Evolutionary conservation across 148 eudicot species (phyloP), one percentile per base, ranked within the genome.

Genomic region (Amaranthus hypochondriacus): DNA sequence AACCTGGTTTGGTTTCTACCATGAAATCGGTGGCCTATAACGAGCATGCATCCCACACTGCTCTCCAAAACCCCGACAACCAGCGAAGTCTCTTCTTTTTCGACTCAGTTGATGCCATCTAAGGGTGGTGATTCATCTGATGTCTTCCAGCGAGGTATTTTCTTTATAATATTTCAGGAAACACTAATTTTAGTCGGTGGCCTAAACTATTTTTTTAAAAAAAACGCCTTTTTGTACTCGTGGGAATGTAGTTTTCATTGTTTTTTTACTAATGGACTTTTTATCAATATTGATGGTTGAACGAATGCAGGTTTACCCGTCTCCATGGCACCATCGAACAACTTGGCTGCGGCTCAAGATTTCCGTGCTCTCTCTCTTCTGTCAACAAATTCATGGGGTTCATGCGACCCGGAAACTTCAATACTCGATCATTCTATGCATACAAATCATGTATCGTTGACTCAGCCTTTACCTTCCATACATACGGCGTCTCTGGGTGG

Each of bases 281-380:
- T 28, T 28, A 28, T 28, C 39, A 2, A 28, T 28, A 28, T 28
- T 28, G 39, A 28, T 28, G 1, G 39, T 28, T 28, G 39, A 28
- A 28, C 39, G 1, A 28, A 28, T 78, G 84, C 84, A 88, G 95
- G 87, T 55, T 18, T 83, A 74, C 73, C 77, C 56, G 88, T 73
- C 68, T 70, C 79, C 10, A 66, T 72, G 72, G 72, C 80, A 76
- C 79, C 80, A 62, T 69, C 86, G 39, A 28, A 28, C 78, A 85
- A 77, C 85, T 18, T 84, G 79, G 86, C 78, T 76, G 88, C 86
- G 68, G 81, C 82, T 79, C 81, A 81, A 68, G 87, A 89, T 69
- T 72, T 83, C 81, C 84, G 89, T 91, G 96, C 96, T 91, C 96
- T 89, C 96, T 91, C 96, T 91, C 96, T 91, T 91, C 96, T 91